Conservation (phyloP, 768 basidiomycete species). For the Rhizopogon vinicolor region DNA sequence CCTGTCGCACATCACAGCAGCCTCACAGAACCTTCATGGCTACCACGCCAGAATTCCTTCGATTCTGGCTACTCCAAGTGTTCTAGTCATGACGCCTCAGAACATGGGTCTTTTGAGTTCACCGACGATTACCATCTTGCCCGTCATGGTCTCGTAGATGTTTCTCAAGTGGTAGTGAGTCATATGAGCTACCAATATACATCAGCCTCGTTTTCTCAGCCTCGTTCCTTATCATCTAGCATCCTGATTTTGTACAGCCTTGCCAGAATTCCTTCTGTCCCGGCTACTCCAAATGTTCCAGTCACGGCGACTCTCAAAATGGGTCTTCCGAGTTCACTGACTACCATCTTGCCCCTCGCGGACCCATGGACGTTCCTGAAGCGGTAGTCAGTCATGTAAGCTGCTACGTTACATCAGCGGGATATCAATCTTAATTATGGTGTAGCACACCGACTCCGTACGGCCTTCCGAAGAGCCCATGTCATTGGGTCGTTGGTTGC, state of each 20-base stretch:
- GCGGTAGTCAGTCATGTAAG: neutral
- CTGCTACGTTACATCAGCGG: neutral
- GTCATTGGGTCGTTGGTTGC: neutral
- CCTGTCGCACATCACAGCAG: neutral
- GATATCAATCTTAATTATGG: neutral
- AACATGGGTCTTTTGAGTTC: no score
- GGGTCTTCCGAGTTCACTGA: neutral
- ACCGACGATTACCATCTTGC: neutral
- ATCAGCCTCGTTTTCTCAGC: neutral
- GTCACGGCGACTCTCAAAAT: neutral
- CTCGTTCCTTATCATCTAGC: neutral
- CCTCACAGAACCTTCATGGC: neutral
- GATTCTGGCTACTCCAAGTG: neutral
- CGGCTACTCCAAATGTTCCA: neutral
- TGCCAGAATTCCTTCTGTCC: neutral
- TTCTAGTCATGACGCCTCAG: neutral
- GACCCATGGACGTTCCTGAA: neutral
- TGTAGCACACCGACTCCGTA: neutral
- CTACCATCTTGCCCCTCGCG: neutral
- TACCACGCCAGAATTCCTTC: conserved; percentile 1
- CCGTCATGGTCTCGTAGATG: neutral
- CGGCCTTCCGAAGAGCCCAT: neutral
- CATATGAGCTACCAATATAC: neutral
- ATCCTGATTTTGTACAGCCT: neutral
- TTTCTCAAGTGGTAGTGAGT: neutral